These are phyloP conservation scores for Bipolaris gigantea DNA, from an alignment of 2,329 filamentous ascomycete genomes.

Conservation along the genomic window DNA sequence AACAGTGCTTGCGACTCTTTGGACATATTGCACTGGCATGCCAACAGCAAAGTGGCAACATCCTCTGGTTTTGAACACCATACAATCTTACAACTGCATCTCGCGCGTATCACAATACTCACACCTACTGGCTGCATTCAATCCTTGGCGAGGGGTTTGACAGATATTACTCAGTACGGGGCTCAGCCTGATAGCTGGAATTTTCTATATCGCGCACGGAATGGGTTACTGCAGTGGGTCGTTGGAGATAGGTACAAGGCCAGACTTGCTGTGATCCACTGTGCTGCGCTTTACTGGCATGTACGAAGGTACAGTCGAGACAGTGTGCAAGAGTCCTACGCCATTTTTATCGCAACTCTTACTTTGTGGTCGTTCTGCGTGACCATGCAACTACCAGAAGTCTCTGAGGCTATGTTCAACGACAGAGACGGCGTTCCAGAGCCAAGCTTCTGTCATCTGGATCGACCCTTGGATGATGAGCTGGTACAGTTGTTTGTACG, in stretches of 20 bases:
- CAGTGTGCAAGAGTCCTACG: conserved; percentile 53
- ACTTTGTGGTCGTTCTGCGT: conserved; percentile 53
- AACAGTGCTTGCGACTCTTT: conserved; percentile 53
- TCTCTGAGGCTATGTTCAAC: conserved; percentile 9
- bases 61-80: conserved; percentile 57
- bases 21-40: conserved; percentile 62
- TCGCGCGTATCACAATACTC: conserved; percentile 57
- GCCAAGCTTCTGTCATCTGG: conserved; percentile 55
- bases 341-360: conserved; percentile 52
- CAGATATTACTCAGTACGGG: background rate
- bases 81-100: conserved; percentile 59
- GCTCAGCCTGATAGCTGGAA: background rate
- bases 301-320: conserved; percentile 53
- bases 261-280: conserved; percentile 59
- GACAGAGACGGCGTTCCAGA: conserved; percentile 20
- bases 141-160: conserved; percentile 41
- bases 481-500: conserved; percentile 54
- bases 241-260: conserved; percentile 58
- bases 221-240: conserved; percentile 53
- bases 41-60: conserved; percentile 56
- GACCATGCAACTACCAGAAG: conserved; percentile 15
- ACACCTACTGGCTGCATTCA: conserved; percentile 54
- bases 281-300: conserved; percentile 57
- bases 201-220: conserved; percentile 1
- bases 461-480: conserved; percentile 61